A percentile compares a stretch with the other conserved stretches of the same genome.
These are phyloP conservation scores for Aspergillus fischeri DNA, from an alignment of 2,329 filamentous ascomycete species.

Conservation along the genomic window DNA sequence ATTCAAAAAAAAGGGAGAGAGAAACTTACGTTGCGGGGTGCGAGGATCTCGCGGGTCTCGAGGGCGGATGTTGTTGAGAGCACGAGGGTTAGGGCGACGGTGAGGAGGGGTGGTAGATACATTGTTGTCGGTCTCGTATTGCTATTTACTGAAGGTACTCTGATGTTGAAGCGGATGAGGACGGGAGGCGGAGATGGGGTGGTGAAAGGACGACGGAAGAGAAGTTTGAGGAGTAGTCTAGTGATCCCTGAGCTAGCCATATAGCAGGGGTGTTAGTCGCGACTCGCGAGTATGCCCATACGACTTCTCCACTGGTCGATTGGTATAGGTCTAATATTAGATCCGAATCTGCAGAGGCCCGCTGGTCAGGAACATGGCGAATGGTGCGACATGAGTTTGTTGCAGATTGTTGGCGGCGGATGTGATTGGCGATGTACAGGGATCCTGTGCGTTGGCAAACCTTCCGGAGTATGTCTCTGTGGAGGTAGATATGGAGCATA, in stretches of 20 bases:
- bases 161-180: not conserved
- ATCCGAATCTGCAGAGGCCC: not conserved
- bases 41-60: constrained; percentile 7
- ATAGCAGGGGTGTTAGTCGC: not conserved
- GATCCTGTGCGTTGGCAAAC: no score
- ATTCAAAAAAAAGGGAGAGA: not conserved
- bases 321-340: not conserved
- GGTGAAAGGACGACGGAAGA: not conserved
- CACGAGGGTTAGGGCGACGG: not conserved
- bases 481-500: not conserved
- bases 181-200: not conserved
- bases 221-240: not conserved
- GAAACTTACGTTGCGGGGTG: constrained; percentile 17
- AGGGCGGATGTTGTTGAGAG: not conserved
- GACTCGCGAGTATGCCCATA: not conserved
- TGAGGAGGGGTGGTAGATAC: constrained; percentile 1
- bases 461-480: no score
- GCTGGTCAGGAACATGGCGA: not conserved
- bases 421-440: not conserved
- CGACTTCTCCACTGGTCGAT: no score
- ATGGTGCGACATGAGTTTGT: not conserved
- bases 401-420: not conserved
- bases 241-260: not conserved
- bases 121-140: not conserved
- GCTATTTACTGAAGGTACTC: not conserved